These are phyloP conservation scores for Alternaria sp. DNA, from an alignment of 2,329 filamentous ascomycete genomes.

Conservation along the genomic window DNA sequence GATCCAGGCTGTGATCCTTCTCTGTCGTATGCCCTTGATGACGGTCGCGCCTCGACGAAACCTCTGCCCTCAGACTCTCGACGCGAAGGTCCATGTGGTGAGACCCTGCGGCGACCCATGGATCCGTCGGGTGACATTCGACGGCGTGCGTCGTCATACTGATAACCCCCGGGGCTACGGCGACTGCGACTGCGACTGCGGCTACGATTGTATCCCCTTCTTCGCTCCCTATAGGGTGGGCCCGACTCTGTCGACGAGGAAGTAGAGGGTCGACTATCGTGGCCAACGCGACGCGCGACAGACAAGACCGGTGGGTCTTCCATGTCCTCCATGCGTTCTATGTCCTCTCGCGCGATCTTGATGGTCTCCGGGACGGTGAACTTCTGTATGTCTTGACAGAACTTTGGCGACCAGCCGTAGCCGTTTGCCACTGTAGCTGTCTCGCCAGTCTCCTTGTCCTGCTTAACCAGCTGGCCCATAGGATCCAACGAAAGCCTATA, in stretches of 20 bases:
- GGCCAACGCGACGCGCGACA: constrained; percentile 12
- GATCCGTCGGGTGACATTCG: constrained; percentile 20
- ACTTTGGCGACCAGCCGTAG: constrained; percentile 83
- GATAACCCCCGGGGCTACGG: constrained; percentile 15
- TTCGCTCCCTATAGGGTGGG: constrained; percentile 19
- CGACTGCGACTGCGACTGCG: constrained; percentile 22
- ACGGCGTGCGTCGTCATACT: constrained; percentile 20
- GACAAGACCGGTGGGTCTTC: constrained; percentile 5
- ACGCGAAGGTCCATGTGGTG: constrained; percentile 1
- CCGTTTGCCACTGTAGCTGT: constrained; percentile 74
- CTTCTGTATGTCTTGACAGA: constrained; percentile 81
- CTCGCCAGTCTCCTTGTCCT: constrained; percentile 71
- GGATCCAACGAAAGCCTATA: constrained; percentile 67
- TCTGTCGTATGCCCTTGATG: constrained; percentile 11
- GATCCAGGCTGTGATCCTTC: constrained; percentile 12
- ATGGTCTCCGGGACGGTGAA: constrained; percentile 32
- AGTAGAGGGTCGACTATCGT: constrained; percentile 16
- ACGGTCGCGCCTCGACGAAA: constrained; percentile 12
- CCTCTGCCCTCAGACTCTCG: constrained; percentile 14
- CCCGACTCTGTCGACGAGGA: constrained; percentile 13
- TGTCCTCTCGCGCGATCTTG: constrained; percentile 26
- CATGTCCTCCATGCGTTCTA: constrained; percentile 21
- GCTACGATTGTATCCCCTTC: constrained; percentile 13
- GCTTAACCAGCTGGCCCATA: constrained; percentile 71
- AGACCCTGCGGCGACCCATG: constrained; percentile 16